Evolutionary conservation across 352 stramenopile genomes (phyloP).

Genomic region (Globisporangium abappressorium): DNA sequence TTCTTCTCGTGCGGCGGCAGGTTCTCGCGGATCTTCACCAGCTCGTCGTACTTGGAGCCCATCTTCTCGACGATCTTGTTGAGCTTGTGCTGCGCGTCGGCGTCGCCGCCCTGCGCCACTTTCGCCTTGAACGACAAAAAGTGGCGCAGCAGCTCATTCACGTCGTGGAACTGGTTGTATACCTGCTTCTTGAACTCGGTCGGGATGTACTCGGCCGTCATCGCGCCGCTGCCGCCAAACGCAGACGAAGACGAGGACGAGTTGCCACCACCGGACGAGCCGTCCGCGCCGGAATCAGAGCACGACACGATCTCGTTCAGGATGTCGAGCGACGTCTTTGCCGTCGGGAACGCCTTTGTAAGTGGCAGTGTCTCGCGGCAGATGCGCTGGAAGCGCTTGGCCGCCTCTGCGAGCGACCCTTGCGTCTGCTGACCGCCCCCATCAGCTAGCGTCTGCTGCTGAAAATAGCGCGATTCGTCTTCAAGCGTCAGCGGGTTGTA

Average conservation of each 20-base stretch:
- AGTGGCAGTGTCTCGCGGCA: slow-evolving; percentile 42
- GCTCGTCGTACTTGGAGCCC: slow-evolving; percentile 84
- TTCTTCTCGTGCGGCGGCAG: slow-evolving; percentile 84
- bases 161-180: slow-evolving; percentile 85
- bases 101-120: slow-evolving; percentile 44
- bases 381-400: slow-evolving; percentile 40
- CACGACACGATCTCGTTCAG: slow-evolving; percentile 64
- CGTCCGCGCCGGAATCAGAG: slow-evolving; percentile 47
- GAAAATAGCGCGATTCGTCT: slow-evolving; percentile 82
- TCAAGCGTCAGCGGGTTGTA: slow-evolving; percentile 81
- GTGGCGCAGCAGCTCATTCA: slow-evolving; percentile 79
- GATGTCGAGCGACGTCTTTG: slow-evolving; percentile 51
- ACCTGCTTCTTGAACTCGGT: slow-evolving; percentile 87
- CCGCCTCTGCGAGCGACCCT: slow-evolving; percentile 24
- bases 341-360: slow-evolving; percentile 52
- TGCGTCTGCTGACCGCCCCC: not conserved
- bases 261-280: slow-evolving; percentile 22
- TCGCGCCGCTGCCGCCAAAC: slow-evolving; percentile 40
- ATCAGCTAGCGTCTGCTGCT: slow-evolving; percentile 37
- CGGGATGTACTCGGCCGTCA: slow-evolving; percentile 73
- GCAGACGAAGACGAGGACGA: slow-evolving; percentile 34
- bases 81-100: slow-evolving; percentile 72
- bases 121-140: slow-evolving; percentile 82
- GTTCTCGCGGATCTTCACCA: slow-evolving; percentile 78
- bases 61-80: slow-evolving; percentile 87